Conservation (phyloP, 2,329 filamentous ascomycete species). For the Fusarium ramigenum region DNA sequence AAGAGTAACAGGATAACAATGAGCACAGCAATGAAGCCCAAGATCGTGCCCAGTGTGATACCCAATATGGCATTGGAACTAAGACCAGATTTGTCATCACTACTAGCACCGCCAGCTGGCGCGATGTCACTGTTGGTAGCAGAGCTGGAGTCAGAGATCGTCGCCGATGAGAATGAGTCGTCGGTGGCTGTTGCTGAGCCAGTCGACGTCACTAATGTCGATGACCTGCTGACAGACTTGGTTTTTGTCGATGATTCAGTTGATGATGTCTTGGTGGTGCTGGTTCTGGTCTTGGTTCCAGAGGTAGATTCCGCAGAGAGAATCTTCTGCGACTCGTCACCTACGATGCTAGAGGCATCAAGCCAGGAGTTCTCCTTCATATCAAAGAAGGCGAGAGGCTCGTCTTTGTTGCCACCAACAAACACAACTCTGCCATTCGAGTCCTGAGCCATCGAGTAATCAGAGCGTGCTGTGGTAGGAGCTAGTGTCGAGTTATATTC, state of each 20-base stretch:
- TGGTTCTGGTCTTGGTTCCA: slow-evolving; percentile 15
- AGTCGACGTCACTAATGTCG: slow-evolving; percentile 41
- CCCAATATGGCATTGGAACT: slow-evolving; percentile 73
- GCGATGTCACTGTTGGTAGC: slow-evolving; percentile 40
- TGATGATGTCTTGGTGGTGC: slow-evolving; percentile 35
- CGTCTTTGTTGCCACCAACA: slow-evolving; percentile 74
- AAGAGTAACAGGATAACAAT: slow-evolving; percentile 73
- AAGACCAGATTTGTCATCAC: slow-evolving; percentile 45
- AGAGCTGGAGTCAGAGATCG: slow-evolving; percentile 37
- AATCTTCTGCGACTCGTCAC: slow-evolving; percentile 53
- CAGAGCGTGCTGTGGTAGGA: slow-evolving; percentile 66
- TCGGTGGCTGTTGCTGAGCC: slow-evolving; percentile 30
- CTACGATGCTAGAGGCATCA: slow-evolving; percentile 73
- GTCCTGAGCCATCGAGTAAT: slow-evolving; percentile 76
- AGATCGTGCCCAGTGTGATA: slow-evolving; percentile 82
- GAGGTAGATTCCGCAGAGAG: slow-evolving; percentile 42
- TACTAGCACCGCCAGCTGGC: slow-evolving; percentile 40
- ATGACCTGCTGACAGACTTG: slow-evolving; percentile 38
- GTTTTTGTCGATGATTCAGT: slow-evolving; percentile 42
- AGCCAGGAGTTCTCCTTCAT: slow-evolving; percentile 80
- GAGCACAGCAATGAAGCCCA: slow-evolving; percentile 77
- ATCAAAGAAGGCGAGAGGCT: slow-evolving; percentile 81
- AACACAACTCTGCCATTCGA: slow-evolving; percentile 76
- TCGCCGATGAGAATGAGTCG: slow-evolving; percentile 38
- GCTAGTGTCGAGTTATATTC: slow-evolving; percentile 80